phyloP scores from a whole-genome alignment of 805 yeast species.

The Saccharomycopsis sp. region DNA sequence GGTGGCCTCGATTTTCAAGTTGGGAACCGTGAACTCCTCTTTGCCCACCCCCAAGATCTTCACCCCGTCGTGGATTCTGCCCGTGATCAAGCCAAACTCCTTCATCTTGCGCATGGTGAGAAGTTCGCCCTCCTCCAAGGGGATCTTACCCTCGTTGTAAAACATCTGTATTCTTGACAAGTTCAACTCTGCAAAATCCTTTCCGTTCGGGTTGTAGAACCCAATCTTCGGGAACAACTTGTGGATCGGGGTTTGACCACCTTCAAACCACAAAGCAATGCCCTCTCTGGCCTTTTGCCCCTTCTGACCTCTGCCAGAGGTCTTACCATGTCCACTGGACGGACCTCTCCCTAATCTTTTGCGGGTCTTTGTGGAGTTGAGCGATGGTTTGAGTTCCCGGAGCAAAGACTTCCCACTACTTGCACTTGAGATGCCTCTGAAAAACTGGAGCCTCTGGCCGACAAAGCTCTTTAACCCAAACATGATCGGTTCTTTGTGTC shows the following conservation, averaged over 20 bases:
- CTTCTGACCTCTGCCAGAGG: slow-evolving; percentile 95
- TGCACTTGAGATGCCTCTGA: no score
- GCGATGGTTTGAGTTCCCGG: slow-evolving; percentile 53
- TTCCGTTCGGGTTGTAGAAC: slow-evolving; percentile 56
- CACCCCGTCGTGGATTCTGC: slow-evolving; percentile 70
- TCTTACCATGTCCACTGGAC: slow-evolving; percentile 85
- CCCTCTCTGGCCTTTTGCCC: slow-evolving; percentile 96
- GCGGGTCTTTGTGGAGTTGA: slow-evolving; percentile 48
- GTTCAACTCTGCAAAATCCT: slow-evolving; percentile 49
- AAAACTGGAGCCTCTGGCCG: no score
- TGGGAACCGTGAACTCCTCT: slow-evolving; percentile 38
- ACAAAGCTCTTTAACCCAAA: no score
- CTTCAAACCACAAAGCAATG: slow-evolving; percentile 92
- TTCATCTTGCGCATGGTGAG: slow-evolving; percentile 72
- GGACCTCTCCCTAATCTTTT: slow-evolving; percentile 95
- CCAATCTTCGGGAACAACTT: slow-evolving; percentile 84
- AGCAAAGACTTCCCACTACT: no score
- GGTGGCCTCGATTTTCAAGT: slow-evolving; percentile 72
- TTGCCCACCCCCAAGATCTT: slow-evolving; percentile 66
- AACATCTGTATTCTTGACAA: slow-evolving; percentile 63
- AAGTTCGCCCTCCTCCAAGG: slow-evolving; percentile 47
- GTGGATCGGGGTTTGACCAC: slow-evolving; percentile 95
- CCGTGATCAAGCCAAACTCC: slow-evolving; percentile 62
- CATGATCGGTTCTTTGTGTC: no score
- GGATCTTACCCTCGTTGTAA: slow-evolving; percentile 57